Base-by-base conservation (phyloP, 768 basidiomycete genomes). In the Rhodosporidiobolus odoratus region DNA sequence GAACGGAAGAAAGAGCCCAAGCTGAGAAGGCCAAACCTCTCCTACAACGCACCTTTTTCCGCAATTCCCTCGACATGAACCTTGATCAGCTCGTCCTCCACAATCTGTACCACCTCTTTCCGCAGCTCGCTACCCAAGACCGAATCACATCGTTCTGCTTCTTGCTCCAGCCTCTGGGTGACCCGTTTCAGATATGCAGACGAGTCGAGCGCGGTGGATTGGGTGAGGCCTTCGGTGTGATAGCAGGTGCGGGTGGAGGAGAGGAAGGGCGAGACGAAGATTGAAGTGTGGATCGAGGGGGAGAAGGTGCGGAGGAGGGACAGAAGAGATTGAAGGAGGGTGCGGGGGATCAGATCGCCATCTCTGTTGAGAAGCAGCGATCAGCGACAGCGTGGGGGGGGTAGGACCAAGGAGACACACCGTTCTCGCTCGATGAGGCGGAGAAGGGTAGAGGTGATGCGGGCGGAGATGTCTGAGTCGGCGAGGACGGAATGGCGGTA, bases 331-430 rank as follows among this genome's bases (percentile, higher is more conserved):
- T 91, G 89, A 61, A 97, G 86, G 4, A 90, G 87, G 3, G 92
- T 91, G n/a, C 90, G 88, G 76, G 91, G 90, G 76, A 98, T 91
- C 41, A 85, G 84, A 76, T 88, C 89, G 35, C 93, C 93, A 74
- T 93, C 89, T 23, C 95, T 89, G 77, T 94, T 92, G 58, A 34
- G 2, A 37, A 21, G 10, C 57, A 27, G 21, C 32, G 57, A 30
- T 19, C 64, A 34, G 32, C 59, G 27, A 41, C 34, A 13, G 58
- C 13, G 23, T 53, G 48, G 61, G 25, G 23, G 54, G 34, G 17
- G 60, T 37, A 43, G 66, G 59, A 41, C 12, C 21, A 34, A 8
- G 19, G 62, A 66, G 81, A 83, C 80, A 16, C 80, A 78, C 63
- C 89, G 83, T 77, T 89, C 89, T 76, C 77, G 83, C 12, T 80